Conservation (phyloP, 768 basidiomycete species). For the Termitomyces sp. region DNA sequence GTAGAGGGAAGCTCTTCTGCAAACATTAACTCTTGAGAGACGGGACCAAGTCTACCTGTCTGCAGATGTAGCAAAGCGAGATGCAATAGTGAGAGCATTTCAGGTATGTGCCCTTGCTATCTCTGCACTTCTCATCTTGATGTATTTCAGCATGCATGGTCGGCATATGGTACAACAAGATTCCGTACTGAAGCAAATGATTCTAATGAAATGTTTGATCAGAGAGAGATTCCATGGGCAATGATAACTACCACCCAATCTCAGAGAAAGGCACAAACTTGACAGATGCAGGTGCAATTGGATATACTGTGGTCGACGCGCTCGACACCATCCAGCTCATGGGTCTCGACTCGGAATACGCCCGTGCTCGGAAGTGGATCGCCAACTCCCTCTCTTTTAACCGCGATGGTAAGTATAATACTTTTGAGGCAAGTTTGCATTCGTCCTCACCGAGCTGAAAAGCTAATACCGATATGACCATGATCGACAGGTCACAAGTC, state of each 20-base stretch:
- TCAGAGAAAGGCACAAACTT: constrained; percentile 72
- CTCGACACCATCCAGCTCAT: constrained; percentile 89
- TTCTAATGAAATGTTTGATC: constrained; percentile 6
- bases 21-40: not conserved
- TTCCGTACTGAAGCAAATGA: not conserved
- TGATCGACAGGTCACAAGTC: constrained; percentile 74
- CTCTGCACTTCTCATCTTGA: constrained; percentile 5
- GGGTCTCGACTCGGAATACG: constrained; percentile 78
- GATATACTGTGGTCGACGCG: constrained; percentile 87
- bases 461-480: not conserved
- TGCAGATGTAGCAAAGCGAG: constrained; percentile 57
- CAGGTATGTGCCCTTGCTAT: constrained; percentile 41
- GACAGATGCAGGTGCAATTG: constrained; percentile 72
- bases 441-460: not conserved
- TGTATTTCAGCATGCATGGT: constrained; percentile 71
- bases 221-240: constrained; percentile 92
- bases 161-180: constrained; percentile 56
- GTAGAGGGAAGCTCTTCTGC: constrained; percentile 3
- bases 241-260: constrained; percentile 90
- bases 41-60: constrained; percentile 9
- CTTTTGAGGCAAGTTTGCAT: constrained; percentile 69
- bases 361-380: constrained; percentile 78
- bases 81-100: constrained; percentile 76
- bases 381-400: constrained; percentile 66
- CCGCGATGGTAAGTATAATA: constrained; percentile 75